Percentiles rank a stretch among this genome's conserved stretches.
phyloP scores from a whole-genome alignment of 306 rosid species.

The Cucumis hystrix region DNA sequence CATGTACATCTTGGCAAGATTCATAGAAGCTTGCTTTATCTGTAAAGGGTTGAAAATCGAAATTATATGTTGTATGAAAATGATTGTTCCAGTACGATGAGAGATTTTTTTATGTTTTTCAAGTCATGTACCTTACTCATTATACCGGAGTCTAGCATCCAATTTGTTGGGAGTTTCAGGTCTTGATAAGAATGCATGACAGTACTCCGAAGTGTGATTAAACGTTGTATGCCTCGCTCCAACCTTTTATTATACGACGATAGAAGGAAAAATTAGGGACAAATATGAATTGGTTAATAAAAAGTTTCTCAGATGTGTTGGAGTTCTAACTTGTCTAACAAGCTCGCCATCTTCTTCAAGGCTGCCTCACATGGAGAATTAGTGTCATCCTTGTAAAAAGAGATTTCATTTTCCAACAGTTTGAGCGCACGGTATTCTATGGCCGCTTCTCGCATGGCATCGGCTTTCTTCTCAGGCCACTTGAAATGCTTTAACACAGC shows the following conservation, averaged over 20 bases:
- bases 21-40: slow-evolving; percentile 78
- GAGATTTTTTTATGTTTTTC: not conserved
- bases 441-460: slow-evolving; percentile 88
- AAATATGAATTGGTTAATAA: not conserved
- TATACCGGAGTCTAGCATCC: slow-evolving; percentile 95
- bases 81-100: not conserved
- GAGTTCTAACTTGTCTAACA: slow-evolving; percentile 64
- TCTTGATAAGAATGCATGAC: slow-evolving; percentile 47
- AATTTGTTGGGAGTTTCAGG: slow-evolving; percentile 58
- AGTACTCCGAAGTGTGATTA: slow-evolving; percentile 45
- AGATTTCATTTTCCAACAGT: slow-evolving; percentile 56
- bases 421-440: slow-evolving; percentile 76
- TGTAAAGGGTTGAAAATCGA: slow-evolving; percentile 12
- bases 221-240: slow-evolving; percentile 57
- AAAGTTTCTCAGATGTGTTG: not conserved
- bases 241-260: slow-evolving; percentile 39
- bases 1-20: slow-evolving; percentile 73
- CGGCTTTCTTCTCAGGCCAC: slow-evolving; percentile 97
- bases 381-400: slow-evolving; percentile 57
- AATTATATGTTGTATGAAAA: not conserved
- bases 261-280: slow-evolving; percentile 10
- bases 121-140: slow-evolving; percentile 33
- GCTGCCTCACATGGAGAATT: slow-evolving; percentile 60
- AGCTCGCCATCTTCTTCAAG: slow-evolving; percentile 70
- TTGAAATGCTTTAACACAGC: slow-evolving; percentile 87